phyloP scores from a whole-genome alignment of 495 filamentous ascomycete species.

The Endocarpon pusillum region DNA sequence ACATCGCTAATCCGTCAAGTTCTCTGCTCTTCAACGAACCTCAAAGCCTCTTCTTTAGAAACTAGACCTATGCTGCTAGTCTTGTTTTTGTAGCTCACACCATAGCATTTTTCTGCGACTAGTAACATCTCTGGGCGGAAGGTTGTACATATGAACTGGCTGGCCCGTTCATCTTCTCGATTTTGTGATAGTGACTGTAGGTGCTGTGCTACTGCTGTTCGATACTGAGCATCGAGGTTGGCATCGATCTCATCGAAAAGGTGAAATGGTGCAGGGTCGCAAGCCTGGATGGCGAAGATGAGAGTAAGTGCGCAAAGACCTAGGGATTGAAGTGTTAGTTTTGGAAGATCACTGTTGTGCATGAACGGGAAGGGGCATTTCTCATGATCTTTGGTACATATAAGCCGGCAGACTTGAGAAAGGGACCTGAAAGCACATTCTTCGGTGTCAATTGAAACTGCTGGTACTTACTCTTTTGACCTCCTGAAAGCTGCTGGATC shows the following conservation, averaged over 20 bases:
- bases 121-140: constrained; percentile 94
- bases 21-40: constrained; percentile 79
- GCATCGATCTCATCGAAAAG: constrained; percentile 99
- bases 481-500: constrained; percentile 91
- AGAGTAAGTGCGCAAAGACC: constrained; percentile 88
- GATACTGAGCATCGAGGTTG: constrained; percentile 93
- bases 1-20: constrained; percentile 9
- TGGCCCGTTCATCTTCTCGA: constrained; percentile 25
- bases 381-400: no score
- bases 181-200: constrained; percentile 50
- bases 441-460: neutral
- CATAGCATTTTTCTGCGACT: constrained; percentile 95
- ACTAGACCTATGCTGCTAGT: constrained; percentile 84
- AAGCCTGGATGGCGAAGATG: constrained; percentile 96
- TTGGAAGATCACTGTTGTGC: neutral
- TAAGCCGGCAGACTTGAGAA: neutral
- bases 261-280: constrained; percentile 94
- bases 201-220: constrained; percentile 82
- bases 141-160: constrained; percentile 80
- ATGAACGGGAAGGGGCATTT: neutral
- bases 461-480: constrained; percentile 74
- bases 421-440: neutral
- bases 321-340: constrained; percentile 20
- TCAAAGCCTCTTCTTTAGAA: constrained; percentile 67
- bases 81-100: constrained; percentile 86